Evolutionary conservation across 1,139 yeast species (phyloP), one percentile per base, ranked within the genome.

Genomic region (Protomyces inundatus): DNA sequence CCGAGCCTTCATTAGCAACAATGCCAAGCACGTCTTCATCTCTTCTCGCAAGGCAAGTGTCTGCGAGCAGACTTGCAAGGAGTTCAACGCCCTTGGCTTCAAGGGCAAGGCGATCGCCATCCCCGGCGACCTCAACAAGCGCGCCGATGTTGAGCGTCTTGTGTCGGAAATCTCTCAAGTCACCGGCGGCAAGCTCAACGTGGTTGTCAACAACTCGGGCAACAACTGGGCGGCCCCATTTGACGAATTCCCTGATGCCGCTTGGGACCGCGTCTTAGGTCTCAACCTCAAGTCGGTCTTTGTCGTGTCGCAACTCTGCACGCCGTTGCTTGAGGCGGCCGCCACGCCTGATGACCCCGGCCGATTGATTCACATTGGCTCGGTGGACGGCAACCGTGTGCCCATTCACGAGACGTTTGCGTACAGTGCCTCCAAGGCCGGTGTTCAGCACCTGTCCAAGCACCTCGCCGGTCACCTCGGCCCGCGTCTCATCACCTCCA

Each of bases 141-240:
- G 81, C 57, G 77, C 74, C 23, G 87, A 87, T 33, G 80, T 82
- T 64, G 75, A 77, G 64, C 71, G 76, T 40, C 81, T 87, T 69
- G 77, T 71, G 63, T 74, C 77, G 6, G 80, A 78, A 55, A 82
- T 84, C 36, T 67, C 74, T 46, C 74, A 76, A 65, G 80, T 80
- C 30, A 75, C 76, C 48, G 73, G 73, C 52, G 64, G 65, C 51
- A 59, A 71, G 58, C 74, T 86, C 39, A 84, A 87, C 71, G 85
- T 87, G 67, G 77, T 87, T 67, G 78, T 86, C 70, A 90, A 91
- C 66, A 87, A 87, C 70, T 93, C 93, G 12, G 95, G 95, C 57
- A 90, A 91, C 9, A 77, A 87, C 14, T 87, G 93, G 93, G 93
- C 91, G 39, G 87, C 84, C 4, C 82, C 81, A 37, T 75, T 87